Base-by-base conservation (phyloP, 331 rosid genomes). In the Arachis monticola region DNA sequence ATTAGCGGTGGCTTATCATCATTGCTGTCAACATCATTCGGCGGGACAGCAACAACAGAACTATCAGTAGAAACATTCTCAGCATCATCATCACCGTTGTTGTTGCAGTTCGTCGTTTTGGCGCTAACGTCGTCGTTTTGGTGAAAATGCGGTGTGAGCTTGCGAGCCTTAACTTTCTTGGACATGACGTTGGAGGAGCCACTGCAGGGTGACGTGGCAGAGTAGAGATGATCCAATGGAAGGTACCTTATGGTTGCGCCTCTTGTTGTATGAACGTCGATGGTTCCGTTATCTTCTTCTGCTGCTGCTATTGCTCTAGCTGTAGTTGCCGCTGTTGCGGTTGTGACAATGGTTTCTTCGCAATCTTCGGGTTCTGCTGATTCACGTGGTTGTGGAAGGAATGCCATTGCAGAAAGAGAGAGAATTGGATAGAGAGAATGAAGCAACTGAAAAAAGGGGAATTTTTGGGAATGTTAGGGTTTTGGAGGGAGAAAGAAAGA, bases 171-270 rank as follows among this genome's bases (percentile, higher is more conserved):
- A 27, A 91, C 96, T 83, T 91, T 93, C 70, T 93, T 93, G 11
- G 98, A 93, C 97, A 91, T 93, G 51, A 93, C 98, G 81, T 89
- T 91, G 53, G 98, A 79, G 47, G 96, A 90, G 44, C 97, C 98
- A 27, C 90, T 87, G 71, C 94, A 93, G 1, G 97, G 97, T 3
- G 98, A 91, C 1, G 97, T 91, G 62, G 93, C 79, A n/a, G 98
- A 93, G 81, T 93, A 93, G 50, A 93, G 92, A 75, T 86, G 97
- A 81, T 93, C 91, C 73, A 93, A 88, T 3, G 96, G 87, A 2
- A 89, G 91, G 81, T 91, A 93, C 4, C 93, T 82, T 68, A 91
- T 63, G 67, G 96, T 97, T 6, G 98, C 73, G 0, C 87, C 88
- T 10, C 75, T 77, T 45, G 82, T 66, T 35, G 89, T 68, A 74